A percentile compares a stretch with the other conserved stretches of the same genome.
These are phyloP conservation scores for Liquidambar formosana DNA, from an alignment of 164 flowering plant genomes.

Conservation along the genomic window DNA sequence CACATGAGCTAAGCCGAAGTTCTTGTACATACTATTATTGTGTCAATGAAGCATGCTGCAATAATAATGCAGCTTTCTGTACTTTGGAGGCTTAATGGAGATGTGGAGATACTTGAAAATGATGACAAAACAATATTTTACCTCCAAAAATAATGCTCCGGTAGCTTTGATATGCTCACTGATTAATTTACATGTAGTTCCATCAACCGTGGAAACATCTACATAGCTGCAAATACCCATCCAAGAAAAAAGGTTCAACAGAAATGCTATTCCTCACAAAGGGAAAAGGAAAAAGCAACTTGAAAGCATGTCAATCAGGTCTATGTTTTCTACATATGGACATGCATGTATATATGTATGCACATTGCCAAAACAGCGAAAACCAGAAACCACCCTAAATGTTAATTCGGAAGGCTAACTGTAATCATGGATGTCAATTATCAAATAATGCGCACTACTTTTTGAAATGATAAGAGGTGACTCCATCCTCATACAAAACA, in stretches of 20 bases:
- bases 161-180: conserved; percentile 59
- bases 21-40: too few relatives aligned
- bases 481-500: too few relatives aligned
- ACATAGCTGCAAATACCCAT: conserved; percentile 65
- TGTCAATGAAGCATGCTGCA: neutral
- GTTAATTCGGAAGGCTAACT: too few relatives aligned
- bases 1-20: conserved; percentile 12
- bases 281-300: neutral
- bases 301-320: too few relatives aligned
- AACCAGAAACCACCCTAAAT: too few relatives aligned
- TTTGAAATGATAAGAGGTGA: too few relatives aligned
- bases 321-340: too few relatives aligned
- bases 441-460: too few relatives aligned
- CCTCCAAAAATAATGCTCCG: conserved; percentile 91
- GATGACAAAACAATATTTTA: conserved; percentile 9
- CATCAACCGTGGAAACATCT: conserved; percentile 94
- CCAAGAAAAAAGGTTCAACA: neutral
- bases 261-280: neutral
- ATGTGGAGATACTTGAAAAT: too few relatives aligned
- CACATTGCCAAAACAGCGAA: too few relatives aligned
- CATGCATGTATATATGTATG: too few relatives aligned
- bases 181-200: conserved; percentile 67
- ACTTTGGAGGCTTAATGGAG: neutral
- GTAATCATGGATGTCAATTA: too few relatives aligned
- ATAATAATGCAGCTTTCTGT: neutral